Percentiles rank a stretch among this genome's conserved stretches.
These are phyloP conservation scores for Aspergillus cavernicola DNA, from an alignment of 495 filamentous ascomycete species.

Conservation along the genomic window DNA sequence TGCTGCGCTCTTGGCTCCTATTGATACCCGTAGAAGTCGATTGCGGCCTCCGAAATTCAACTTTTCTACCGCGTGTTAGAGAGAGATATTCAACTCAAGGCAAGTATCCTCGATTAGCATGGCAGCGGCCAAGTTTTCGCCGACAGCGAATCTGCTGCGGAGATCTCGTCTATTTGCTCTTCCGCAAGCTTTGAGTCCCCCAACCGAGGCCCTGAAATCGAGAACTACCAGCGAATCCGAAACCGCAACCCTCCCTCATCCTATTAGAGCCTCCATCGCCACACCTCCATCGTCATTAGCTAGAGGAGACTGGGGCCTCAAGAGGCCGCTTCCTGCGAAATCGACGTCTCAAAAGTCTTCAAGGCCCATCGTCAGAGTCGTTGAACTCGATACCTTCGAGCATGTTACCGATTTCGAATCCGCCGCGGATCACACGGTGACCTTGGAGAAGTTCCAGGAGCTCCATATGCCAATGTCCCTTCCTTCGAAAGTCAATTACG, in stretches of 20 bases:
- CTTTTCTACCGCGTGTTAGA: conserved; percentile 31
- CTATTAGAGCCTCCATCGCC: conserved; percentile 80
- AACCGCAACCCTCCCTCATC: conserved; percentile 70
- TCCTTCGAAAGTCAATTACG: conserved; percentile 30
- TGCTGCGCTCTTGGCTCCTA: conserved; percentile 10
- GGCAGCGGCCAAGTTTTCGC: conserved; percentile 50
- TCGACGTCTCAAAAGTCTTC: conserved; percentile 64
- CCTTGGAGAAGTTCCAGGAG: conserved; percentile 84
- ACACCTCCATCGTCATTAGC: conserved; percentile 70
- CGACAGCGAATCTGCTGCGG: conserved; percentile 61
- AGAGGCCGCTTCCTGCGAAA: conserved; percentile 73
- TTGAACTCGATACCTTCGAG: conserved; percentile 77
- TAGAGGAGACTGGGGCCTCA: conserved; percentile 92
- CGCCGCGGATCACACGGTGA: conserved; percentile 75
- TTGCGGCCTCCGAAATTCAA: conserved; percentile 21
- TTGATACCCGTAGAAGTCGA: conserved; percentile 13
- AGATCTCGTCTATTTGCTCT: conserved; percentile 64
- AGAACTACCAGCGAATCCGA: conserved; percentile 48
- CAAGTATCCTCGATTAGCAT: conserved; percentile 35
- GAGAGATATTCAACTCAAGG: conserved; percentile 12
- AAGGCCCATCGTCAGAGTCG: conserved; percentile 66
- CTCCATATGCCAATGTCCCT: conserved; percentile 62
- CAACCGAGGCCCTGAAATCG: conserved; percentile 38
- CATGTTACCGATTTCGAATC: conserved; percentile 89
- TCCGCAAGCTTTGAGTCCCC: conserved; percentile 50